Evolutionary conservation across 1,284 basidiomycete species (phyloP).

Genomic region (Pterulicium gracile): DNA sequence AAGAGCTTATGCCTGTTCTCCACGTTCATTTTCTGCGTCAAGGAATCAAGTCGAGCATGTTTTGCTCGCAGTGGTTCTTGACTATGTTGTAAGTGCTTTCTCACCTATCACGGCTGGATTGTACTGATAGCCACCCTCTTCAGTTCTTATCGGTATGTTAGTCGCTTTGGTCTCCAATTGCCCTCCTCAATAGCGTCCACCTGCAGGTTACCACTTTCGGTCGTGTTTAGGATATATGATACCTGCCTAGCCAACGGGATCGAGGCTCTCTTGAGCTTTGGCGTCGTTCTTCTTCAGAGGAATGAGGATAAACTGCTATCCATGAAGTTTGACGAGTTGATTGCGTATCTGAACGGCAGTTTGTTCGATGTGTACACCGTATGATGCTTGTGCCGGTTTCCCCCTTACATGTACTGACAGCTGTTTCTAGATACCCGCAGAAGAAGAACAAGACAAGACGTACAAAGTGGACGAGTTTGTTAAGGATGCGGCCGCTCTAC

Average conservation of each 20-base stretch:
- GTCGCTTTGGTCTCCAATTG: conserved; percentile 4
- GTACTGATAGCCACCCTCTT: neutral
- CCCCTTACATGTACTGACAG: no score
- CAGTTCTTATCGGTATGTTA: conserved; percentile 63
- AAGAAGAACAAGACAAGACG: conserved; percentile 17
- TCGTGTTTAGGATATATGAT: conserved; percentile 94
- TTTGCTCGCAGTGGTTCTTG: conserved; percentile 95
- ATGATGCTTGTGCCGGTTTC: conserved; percentile 11
- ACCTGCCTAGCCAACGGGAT: conserved; percentile 94
- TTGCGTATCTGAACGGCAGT: conserved; percentile 69
- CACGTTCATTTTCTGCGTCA: conserved; percentile 88
- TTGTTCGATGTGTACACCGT: conserved; percentile 80
- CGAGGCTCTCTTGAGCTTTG: conserved; percentile 95
- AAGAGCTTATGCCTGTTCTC: conserved; percentile 85
- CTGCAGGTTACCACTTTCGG: conserved; percentile 90
- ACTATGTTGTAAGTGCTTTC: conserved; percentile 61
- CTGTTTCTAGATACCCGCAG: conserved; percentile 16
- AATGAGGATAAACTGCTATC: conserved; percentile 75
- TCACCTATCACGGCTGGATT: neutral
- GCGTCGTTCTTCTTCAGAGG: conserved; percentile 76
- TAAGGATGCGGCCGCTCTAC: conserved; percentile 70
- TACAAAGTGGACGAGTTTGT: conserved; percentile 80
- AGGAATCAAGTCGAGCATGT: conserved; percentile 96
- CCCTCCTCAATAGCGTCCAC: neutral
- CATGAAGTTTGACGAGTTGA: conserved; percentile 84